These are phyloP conservation scores for Saccharum spontaneum DNA, from an alignment of 176 grass and related monocot species.

Conservation along the genomic window DNA sequence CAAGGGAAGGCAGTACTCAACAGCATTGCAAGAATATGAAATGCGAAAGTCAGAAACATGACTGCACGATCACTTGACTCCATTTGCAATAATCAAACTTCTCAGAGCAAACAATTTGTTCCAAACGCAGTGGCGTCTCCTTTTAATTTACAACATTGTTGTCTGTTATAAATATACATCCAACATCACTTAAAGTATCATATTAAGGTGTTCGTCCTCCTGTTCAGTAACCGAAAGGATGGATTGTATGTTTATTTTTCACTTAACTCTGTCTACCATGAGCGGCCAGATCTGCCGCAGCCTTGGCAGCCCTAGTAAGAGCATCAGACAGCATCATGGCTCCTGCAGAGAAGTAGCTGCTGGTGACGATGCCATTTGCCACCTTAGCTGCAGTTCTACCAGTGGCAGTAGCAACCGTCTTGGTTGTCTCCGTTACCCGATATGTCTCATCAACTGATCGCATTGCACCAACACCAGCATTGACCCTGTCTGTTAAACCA, in stretches of 20 bases:
- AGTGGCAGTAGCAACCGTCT: constrained; percentile 59
- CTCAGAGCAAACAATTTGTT: constrained; percentile 25
- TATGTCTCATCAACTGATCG: constrained; percentile 81
- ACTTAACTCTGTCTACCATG: constrained; percentile 62
- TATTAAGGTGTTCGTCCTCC: neutral
- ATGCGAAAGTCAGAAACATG: constrained; percentile 25
- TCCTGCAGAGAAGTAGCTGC: constrained; percentile 91
- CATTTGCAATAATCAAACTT: neutral
- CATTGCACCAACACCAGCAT: constrained; percentile 64
- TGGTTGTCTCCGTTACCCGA: constrained; percentile 62
- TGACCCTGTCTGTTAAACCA: constrained; percentile 79
- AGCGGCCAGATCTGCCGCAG: constrained; percentile 66
- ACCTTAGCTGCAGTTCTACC: constrained; percentile 64
- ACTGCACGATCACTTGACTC: constrained; percentile 30
- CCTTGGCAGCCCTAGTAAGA: constrained; percentile 66
- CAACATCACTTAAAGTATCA: constrained; percentile 9
- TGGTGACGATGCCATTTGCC: constrained; percentile 63
- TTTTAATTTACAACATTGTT: constrained; percentile 7
- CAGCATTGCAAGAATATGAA: neutral
- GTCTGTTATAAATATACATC: constrained; percentile 4
- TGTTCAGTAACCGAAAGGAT: constrained; percentile 13
- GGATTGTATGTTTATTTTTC: constrained; percentile 19
- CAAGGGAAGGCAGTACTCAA: neutral
- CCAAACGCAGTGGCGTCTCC: neutral
- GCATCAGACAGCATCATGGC: constrained; percentile 86